Evolutionary conservation across 108 stramenopile genomes (phyloP), one percentile per base, ranked within the genome.

Genomic region (Nitzschia sp.): DNA sequence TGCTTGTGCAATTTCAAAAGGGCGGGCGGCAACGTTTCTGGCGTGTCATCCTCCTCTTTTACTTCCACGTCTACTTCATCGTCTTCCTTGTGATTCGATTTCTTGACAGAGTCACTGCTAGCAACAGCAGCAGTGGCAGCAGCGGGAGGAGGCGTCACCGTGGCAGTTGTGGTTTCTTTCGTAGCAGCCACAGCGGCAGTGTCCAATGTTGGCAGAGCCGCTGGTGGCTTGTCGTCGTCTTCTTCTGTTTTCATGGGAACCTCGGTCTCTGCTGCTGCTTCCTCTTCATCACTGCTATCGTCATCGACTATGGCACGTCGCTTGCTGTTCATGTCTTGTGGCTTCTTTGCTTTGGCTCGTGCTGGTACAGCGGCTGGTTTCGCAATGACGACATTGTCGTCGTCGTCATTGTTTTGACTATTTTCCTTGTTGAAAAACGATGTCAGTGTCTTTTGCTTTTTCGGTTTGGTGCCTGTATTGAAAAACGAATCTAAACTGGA

Each of bases 401-500:
- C 63, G 47, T 66, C 64, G 35, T 70, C 70, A 54, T 67, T 58
- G 11, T 55, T 60, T 42, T 46, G 61, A 6, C 60, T 75, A 30
- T 64, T 60, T 27, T 65, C 51, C 5, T 71, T 54, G 53, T 59
- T 62, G 59, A 78, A 78, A 47, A 78, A 78, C 45, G 68, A 75
- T 1, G 47, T 64, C 66, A 81, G 36, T 24, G 74, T 76, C 62
- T 70, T 72, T 69, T 81, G 80, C 55, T 75, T 75, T 46, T 74
- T 80, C 26, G 36, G 54, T 18, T 54, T 54, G 26, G 53, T 46
- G 15, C 73, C 54, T 21, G 62, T 77, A 15, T 79, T 82, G 66
- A 87, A 85, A 59, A 85, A 87, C 31, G 83, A 85, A 46, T 76
- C 72, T 26, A 82, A 42, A 25, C 49, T 82, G 21, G 70, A 51